Base-by-base conservation (phyloP, 179 eudicot genomes). In the Nepenthes alata region DNA sequence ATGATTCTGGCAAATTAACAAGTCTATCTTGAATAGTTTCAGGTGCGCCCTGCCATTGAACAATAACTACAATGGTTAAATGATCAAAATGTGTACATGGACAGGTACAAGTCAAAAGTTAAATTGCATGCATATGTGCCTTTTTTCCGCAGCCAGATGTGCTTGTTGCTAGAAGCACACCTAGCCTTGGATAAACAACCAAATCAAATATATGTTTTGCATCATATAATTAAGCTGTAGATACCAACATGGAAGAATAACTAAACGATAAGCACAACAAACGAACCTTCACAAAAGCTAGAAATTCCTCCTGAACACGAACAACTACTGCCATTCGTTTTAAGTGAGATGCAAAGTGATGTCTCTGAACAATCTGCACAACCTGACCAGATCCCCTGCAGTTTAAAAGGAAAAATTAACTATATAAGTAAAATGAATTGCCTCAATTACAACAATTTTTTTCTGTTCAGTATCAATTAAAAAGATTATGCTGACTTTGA, bases 281-380 rank as follows among this genome's bases (percentile, higher is more conserved):
- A 35, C 47, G 41, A 58, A 85, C 98, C 98, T 93, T 93, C 60
- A 93, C 95, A 79, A 89, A 93, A 57, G 86, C 79, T 61, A 80
- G 69, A 67, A 83, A 93, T 6, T 84, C 78, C 79, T 93, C 97
- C 79, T 93, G 88, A 60, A 84, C 76, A 73, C 98, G 95, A 67
- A 87, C 95, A 41, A 89, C 86, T 63, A 89, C 98, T 6, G 98
- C 80, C 98, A 93, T 93, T 57, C 98, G 76, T 81, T 93, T 93
- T 63, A 93, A 81, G 66, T 87, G 85, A 66, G 98, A 93, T 16
- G 97, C 97, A 72, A 93, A 93, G 76, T 93, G 98, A 71, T 93
- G 89, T 65, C 98, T 81, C 74, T 93, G 98, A 57, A 93, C 78
- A 85, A 93, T 93, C 75, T 93, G 98, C 69, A 93, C 97, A 39